These are phyloP conservation scores for Abelmoschus esculentus DNA, from an alignment of 345 rosid species.

Conservation along the genomic window DNA sequence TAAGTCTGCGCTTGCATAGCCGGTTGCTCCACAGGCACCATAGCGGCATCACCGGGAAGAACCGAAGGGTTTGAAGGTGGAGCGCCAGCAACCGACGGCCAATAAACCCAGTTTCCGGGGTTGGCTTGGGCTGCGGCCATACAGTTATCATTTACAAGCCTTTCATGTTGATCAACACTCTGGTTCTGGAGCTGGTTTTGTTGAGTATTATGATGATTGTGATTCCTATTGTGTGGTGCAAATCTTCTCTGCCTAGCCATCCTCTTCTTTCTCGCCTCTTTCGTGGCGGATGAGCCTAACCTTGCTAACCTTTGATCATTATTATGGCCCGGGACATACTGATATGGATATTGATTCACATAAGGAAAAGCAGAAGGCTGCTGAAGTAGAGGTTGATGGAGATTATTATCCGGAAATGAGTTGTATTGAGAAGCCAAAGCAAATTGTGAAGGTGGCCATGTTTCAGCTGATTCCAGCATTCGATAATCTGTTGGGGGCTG, in stretches of 20 bases:
- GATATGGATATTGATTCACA: slow-evolving; percentile 48
- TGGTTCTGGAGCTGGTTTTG: slow-evolving; percentile 35
- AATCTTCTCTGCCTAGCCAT: slow-evolving; percentile 94
- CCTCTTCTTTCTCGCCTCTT: slow-evolving; percentile 95
- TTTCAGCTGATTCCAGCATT: slow-evolving; percentile 36
- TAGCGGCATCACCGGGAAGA: slow-evolving; percentile 21
- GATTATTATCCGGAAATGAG: slow-evolving; percentile 24
- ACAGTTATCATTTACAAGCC: slow-evolving; percentile 26
- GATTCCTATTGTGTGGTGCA: slow-evolving; percentile 40
- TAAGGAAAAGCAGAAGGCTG: slow-evolving; percentile 37
- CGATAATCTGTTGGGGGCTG: slow-evolving; percentile 27
- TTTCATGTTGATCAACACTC: slow-evolving; percentile 32
- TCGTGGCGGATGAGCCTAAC: slow-evolving; percentile 72
- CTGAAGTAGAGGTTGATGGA: slow-evolving; percentile 17
- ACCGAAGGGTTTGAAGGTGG: slow-evolving; percentile 17
- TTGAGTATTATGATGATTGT: slow-evolving; percentile 23
- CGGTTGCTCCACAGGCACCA: slow-evolving; percentile 28
- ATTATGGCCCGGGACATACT: slow-evolving; percentile 33
- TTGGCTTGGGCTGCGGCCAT: slow-evolving; percentile 16
- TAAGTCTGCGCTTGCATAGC: slow-evolving; percentile 33
- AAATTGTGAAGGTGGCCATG: slow-evolving; percentile 47
- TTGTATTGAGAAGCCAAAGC: slow-evolving; percentile 27
- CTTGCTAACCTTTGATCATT: slow-evolving; percentile 40
- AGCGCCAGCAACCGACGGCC: slow-evolving; percentile 32
- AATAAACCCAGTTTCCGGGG: slow-evolving; percentile 56